Conservation (phyloP, 805 yeast genomes). For the Candida gorgasii region DNA sequence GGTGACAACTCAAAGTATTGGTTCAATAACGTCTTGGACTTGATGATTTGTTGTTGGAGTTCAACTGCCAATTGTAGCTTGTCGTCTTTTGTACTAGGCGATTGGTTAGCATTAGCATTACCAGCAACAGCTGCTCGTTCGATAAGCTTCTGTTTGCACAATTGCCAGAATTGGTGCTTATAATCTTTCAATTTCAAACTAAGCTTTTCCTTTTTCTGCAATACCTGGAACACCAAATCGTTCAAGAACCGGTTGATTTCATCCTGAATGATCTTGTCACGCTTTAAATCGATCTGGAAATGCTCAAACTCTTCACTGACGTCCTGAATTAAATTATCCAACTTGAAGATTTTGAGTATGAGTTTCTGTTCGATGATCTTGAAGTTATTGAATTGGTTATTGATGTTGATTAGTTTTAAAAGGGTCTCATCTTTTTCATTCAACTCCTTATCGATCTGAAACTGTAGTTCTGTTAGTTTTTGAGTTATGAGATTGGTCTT, state of each 20-base stretch:
- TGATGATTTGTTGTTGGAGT: constrained; percentile 28
- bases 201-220: constrained; percentile 34
- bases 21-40: constrained; percentile 6
- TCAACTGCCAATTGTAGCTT: constrained; percentile 24
- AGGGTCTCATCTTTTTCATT: constrained; percentile 37
- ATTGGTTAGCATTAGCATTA: background rate
- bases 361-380: constrained; percentile 31
- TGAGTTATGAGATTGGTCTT: constrained; percentile 38
- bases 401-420: constrained; percentile 25
- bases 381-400: constrained; percentile 19
- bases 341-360: constrained; percentile 29
- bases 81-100: constrained; percentile 8
- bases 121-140: background rate
- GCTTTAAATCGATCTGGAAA: constrained; percentile 23
- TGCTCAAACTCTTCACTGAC: constrained; percentile 16
- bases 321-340: constrained; percentile 35
- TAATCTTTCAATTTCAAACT: constrained; percentile 13
- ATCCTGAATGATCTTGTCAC: constrained; percentile 40
- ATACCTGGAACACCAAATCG: constrained; percentile 37
- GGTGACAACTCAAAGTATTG: constrained; percentile 11
- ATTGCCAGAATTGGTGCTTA: constrained; percentile 11
- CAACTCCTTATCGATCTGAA: constrained; percentile 38
- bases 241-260: constrained; percentile 41
- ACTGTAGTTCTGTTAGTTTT: constrained; percentile 39
- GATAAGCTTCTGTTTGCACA: background rate